Evolutionary conservation across 1,139 yeast species (phyloP), one percentile per base, ranked within the genome.

Genomic region (Suhomyces anneliseae): DNA sequence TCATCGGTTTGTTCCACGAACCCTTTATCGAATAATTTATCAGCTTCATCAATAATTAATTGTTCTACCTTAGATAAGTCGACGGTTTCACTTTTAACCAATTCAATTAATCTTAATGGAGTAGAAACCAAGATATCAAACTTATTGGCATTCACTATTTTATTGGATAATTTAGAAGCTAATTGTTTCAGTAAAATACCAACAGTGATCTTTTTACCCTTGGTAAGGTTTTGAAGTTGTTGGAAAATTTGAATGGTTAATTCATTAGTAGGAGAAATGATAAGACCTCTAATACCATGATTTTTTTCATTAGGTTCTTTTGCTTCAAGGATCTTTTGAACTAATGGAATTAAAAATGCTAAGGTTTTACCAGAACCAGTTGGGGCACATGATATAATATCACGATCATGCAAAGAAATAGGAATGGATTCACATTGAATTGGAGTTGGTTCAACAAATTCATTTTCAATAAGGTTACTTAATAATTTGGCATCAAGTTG

Each of bases 281-380:
- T 81, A 49, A 93, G 70, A 3, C 96, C 95, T 57, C 88, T 76
- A 27, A 88, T 72, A 1, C 87, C 89, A 45, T 67, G 57, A 46
- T 66, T 67, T 44, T 69, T 70, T 6, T 45, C 56, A 19, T 61
- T 64, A 7, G 55, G 59, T 26, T 47, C 47, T 60, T 64, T 42
- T 49, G 58, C 40, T 27, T 56, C 51, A 40, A 81, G 57, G 41
- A 71, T 53, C 33, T 74, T 74, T 58, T 90, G 96, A 12, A 93
- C 69, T 55, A 92, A 61, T 2, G 99, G 99, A 14, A 90, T 81
- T 47, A 87, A 74, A 64, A 87, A 93, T 39, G 97, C 97, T 43
- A 90, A 72, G 0, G 97, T 89, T 64, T 90, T 90, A 70, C 97
- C 97, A 7, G 96, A 87, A 56, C 97, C 97, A 0, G 97, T 90